Evolutionary conservation across 2,329 filamentous ascomycete species (phyloP).

Genomic region (Trichophaea hybrida): DNA sequence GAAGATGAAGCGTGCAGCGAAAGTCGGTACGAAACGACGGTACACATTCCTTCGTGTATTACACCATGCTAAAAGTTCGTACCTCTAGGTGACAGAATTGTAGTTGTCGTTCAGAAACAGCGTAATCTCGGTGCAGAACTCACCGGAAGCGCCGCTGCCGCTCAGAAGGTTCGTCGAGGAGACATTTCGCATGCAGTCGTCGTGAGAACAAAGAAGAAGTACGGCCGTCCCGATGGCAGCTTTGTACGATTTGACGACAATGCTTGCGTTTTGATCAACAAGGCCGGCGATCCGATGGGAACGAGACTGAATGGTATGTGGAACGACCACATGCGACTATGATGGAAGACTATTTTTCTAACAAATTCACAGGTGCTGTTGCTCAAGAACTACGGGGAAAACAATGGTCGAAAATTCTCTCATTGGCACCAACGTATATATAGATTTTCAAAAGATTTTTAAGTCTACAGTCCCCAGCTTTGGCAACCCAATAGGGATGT

Average conservation of each 20-base stretch:
- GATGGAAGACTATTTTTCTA: conserved; percentile 6
- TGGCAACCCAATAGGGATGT: too few species aligned
- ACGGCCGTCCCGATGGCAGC: conserved; percentile 74
- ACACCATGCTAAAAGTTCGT: background rate
- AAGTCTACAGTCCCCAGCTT: too few species aligned
- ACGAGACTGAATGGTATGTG: conserved; percentile 65
- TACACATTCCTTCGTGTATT: background rate
- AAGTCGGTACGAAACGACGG: conserved; percentile 51
- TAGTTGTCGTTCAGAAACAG: conserved; percentile 95
- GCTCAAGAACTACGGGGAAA: conserved; percentile 77
- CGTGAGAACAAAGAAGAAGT: conserved; percentile 78
- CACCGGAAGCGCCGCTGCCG: conserved; percentile 51
- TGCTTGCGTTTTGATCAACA: conserved; percentile 93
- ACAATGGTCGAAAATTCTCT: conserved; percentile 97
- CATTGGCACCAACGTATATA: conserved; percentile 73
- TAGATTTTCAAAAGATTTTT: conserved; percentile 31
- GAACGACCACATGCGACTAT: background rate
- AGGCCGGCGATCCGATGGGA: conserved; percentile 88
- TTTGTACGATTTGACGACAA: conserved; percentile 94
- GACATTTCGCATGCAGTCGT: conserved; percentile 94
- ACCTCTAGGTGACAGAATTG: conserved; percentile 79
- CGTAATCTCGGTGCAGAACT: conserved; percentile 50
- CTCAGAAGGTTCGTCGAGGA: conserved; percentile 89
- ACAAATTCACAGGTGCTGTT: conserved; percentile 51
- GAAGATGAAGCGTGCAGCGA: conserved; percentile 74